Percentiles rank a stretch among this genome's conserved stretches.
These are phyloP conservation scores for Musa beccarii DNA, from an alignment of 176 grass and related monocot species.

Conservation along the genomic window DNA sequence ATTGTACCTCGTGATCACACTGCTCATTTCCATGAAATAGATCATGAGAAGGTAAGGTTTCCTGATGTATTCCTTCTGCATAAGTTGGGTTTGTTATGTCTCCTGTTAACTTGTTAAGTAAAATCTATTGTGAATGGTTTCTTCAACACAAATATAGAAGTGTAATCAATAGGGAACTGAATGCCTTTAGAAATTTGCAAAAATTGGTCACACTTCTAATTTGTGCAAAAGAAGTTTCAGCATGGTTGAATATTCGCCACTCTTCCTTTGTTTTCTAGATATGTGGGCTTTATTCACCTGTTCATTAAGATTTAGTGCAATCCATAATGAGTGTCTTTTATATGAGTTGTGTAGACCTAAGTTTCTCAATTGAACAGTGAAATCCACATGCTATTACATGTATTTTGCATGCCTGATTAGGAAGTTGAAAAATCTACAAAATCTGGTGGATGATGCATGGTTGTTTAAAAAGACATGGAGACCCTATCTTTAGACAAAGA, in stretches of 20 bases:
- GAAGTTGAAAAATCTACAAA: background rate
- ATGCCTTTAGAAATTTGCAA: background rate
- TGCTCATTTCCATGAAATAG: slow-evolving; percentile 78
- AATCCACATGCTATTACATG: background rate
- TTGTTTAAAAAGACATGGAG: too few relatives aligned
- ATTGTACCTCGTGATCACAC: slow-evolving; percentile 66
- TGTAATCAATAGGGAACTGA: background rate
- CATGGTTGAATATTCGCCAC: background rate
- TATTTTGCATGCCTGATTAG: background rate
- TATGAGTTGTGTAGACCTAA: too few relatives aligned
- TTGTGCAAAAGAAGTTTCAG: background rate
- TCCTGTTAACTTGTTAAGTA: background rate
- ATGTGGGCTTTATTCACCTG: too few relatives aligned
- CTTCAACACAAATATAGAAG: background rate
- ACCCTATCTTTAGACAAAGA: too few relatives aligned
- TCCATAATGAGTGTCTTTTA: too few relatives aligned
- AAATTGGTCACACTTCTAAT: background rate
- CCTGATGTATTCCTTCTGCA: background rate
- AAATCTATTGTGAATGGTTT: background rate
- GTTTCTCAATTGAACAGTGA: background rate
- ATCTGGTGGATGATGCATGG: too few relatives aligned
- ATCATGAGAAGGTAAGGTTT: slow-evolving; percentile 47
- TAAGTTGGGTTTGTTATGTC: background rate
- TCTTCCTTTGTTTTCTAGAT: background rate
- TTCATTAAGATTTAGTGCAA: too few relatives aligned